These are phyloP conservation scores for Sphagnum tenellum DNA, from an alignment of 225 moss, liverwort and hornwort genomes.

Conservation along the genomic window DNA sequence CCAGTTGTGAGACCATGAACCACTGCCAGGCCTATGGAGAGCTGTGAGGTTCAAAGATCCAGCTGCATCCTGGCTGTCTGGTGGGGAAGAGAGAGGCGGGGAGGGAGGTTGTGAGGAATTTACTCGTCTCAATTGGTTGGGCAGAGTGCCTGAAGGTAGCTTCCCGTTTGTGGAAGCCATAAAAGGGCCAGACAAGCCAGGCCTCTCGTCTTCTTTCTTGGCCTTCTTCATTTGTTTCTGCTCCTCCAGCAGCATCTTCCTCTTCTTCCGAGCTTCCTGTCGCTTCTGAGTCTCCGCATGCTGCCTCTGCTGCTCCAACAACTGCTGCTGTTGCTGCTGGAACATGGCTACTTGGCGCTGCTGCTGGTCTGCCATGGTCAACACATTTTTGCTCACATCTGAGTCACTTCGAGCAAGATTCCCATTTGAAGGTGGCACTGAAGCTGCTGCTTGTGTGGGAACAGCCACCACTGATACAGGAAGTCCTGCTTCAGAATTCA, in stretches of 20 bases:
- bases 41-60: conserved; percentile 29
- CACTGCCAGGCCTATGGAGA: conserved; percentile 40
- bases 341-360: conserved; percentile 25
- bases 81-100: conserved; percentile 35
- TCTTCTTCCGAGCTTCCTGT: conserved; percentile 71
- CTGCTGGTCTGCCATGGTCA: conserved; percentile 25
- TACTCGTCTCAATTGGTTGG: conserved; percentile 28
- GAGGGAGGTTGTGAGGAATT: conserved; percentile 26
- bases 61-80: conserved; percentile 60
- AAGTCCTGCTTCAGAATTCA: conserved; percentile 13
- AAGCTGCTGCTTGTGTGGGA: conserved; percentile 16
- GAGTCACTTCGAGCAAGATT: conserved; percentile 37
- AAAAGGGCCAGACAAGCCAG: conserved; percentile 9
- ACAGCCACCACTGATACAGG: conserved; percentile 10
- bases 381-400: conserved; percentile 34
- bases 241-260: conserved; percentile 64
- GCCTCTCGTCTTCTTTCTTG: conserved; percentile 66
- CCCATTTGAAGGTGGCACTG: conserved; percentile 3
- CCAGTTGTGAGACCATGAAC: conserved; percentile 47
- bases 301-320: conserved; percentile 55
- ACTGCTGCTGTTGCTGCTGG: conserved; percentile 39
- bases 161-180: conserved; percentile 10
- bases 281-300: conserved; percentile 46
- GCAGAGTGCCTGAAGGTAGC: conserved; percentile 29
- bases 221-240: conserved; percentile 65